Conservation (phyloP, 1,139 yeast genomes). For the Hyphopichia buzzinii region DNA sequence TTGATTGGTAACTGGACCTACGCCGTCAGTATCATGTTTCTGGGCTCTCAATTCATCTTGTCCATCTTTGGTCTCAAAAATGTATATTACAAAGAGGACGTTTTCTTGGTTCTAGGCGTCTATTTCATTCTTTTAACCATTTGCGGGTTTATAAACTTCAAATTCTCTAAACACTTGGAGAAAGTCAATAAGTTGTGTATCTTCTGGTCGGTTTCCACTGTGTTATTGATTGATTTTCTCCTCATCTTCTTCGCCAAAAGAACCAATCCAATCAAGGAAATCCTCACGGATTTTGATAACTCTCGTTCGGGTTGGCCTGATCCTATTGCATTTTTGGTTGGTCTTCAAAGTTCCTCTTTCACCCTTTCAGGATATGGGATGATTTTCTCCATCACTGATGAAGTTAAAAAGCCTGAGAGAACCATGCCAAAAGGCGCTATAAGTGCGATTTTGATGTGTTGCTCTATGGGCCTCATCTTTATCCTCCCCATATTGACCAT, state of each 20-base stretch:
- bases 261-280: conserved; percentile 58
- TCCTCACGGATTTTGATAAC: conserved; percentile 69
- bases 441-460: conserved; percentile 61
- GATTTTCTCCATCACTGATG: conserved; percentile 80
- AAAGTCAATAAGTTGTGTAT: conserved; percentile 64
- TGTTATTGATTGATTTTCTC: conserved; percentile 63
- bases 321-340: conserved; percentile 64
- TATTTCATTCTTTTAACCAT: conserved; percentile 55
- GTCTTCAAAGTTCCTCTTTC: conserved; percentile 75
- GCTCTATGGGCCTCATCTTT: conserved; percentile 67
- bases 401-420: conserved; percentile 70
- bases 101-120: conserved; percentile 52
- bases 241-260: conserved; percentile 58
- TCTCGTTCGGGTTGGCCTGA: conserved; percentile 72
- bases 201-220: conserved; percentile 71
- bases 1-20: conserved; percentile 76
- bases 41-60: conserved; percentile 70
- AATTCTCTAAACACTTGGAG: conserved; percentile 59
- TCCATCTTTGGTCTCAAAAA: conserved; percentile 63
- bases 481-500: conserved; percentile 70
- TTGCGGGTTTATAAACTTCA: conserved; percentile 62
- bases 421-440: conserved; percentile 79
- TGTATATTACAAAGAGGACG: conserved; percentile 56
- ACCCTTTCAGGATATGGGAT: conserved; percentile 82
- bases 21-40: conserved; percentile 68